These are phyloP conservation scores for Cicer judaicum DNA, from an alignment of 306 rosid species.

Conservation along the genomic window DNA sequence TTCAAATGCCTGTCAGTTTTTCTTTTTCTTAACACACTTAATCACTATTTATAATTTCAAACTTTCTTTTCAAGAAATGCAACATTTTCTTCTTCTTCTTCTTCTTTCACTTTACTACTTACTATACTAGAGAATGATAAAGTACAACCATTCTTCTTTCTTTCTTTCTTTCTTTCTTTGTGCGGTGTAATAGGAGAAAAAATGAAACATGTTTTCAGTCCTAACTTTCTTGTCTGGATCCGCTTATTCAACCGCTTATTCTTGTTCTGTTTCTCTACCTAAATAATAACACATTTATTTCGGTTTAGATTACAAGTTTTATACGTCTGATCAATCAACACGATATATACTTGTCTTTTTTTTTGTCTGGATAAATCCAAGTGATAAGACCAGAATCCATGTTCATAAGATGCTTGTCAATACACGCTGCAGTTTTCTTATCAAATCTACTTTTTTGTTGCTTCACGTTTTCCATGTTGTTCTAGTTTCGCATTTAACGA, in stretches of 20 bases:
- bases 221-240: conserved; percentile 29
- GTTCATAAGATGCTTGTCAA: conserved; percentile 3
- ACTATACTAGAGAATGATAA: neutral
- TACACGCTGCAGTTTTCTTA: neutral
- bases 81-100: conserved; percentile 1
- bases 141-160: too few relatives aligned
- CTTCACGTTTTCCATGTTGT: conserved; percentile 32
- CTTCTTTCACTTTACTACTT: neutral
- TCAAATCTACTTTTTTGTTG: conserved; percentile 24
- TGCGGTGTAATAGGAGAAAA: conserved; percentile 10
- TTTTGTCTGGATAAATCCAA: conserved; percentile 22
- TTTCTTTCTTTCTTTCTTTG: neutral
- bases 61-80: conserved; percentile 25
- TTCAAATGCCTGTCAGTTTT: too few relatives aligned
- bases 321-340: neutral
- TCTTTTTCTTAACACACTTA: neutral
- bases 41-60: neutral
- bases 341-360: too few relatives aligned
- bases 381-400: neutral
- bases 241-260: neutral
- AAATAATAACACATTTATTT: neutral
- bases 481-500: conserved; percentile 4
- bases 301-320: neutral
- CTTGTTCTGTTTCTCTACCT: neutral
- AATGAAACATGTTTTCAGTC: neutral